Evolutionary conservation across 257 asterid genomes (phyloP), one percentile per base, ranked within the genome.

Genomic region (Fraxinus americana): DNA sequence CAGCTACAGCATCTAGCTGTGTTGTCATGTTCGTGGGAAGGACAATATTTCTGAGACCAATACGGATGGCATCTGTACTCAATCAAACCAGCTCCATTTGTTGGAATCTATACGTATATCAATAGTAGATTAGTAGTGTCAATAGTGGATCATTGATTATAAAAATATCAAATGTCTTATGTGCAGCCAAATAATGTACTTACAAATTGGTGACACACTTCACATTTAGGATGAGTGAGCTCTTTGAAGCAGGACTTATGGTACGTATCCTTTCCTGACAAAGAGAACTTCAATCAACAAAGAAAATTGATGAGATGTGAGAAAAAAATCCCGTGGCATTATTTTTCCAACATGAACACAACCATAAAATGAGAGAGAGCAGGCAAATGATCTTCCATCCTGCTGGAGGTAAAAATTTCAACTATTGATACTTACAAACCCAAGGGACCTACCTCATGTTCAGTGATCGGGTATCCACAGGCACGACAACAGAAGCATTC

Each of bases 61-160:
- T 88, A 96, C 0, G 99, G 98, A 76, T 96, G 99, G 93, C 97
- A 96, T 78, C 97, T 84, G 72, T 96, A 93, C 95, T 96, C 99
- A 21, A 96, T 93, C 91, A 93, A 86, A 75, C 99, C 99, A 75
- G 78, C 83, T 72, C 86, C 82, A 70, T 96, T 92, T 9, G 96
- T 88, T 2, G 99, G 99, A 77, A 96, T 96, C 98, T 96, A 94
- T 71, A 72, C 69, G 73, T 50, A 69, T 65, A 69, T 74, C 9
- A 45, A 10, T 4, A 43, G 54, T 61, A 35, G 61, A 48, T 7
- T 5, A 38, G 76, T 17, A 39, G 59, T 27, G 19, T 21, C 61
- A 43, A 74, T 34, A 72, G 35, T 35, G 21, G 32, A 13, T 29
- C 32, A 14, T 68, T 38, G 19, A 43, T 48, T 36, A 48, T 0